phyloP scores from a whole-genome alignment of 306 rosid genomes.

The Lithocarpus polystachyus region DNA sequence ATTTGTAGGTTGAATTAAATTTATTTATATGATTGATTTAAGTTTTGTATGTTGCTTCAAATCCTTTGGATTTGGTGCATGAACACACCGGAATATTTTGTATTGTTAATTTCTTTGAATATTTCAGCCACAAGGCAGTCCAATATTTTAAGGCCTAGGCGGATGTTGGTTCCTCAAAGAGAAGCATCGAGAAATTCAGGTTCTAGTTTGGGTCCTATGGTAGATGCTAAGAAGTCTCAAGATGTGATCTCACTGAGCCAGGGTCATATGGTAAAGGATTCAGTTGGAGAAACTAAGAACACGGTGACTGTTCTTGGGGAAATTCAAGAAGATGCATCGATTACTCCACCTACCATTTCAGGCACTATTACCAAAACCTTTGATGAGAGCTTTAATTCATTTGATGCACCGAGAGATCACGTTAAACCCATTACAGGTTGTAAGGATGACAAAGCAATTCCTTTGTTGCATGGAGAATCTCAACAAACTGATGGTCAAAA shows the following conservation, averaged over 20 bases:
- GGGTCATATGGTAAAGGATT: conserved; percentile 33
- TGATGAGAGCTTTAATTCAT: conserved; percentile 35
- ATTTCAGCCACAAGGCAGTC: conserved; percentile 49
- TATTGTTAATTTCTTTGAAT: neutral
- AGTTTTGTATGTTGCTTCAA: neutral
- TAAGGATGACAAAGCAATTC: conserved; percentile 20
- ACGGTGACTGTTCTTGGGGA: conserved; percentile 27
- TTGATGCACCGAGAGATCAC: conserved; percentile 35
- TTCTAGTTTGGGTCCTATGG: conserved; percentile 19
- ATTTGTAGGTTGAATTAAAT: neutral
- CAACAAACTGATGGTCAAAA: conserved; percentile 47
- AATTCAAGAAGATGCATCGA: conserved; percentile 43
- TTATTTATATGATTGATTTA: neutral
- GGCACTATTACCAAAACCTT: conserved; percentile 37
- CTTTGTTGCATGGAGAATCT: conserved; percentile 38
- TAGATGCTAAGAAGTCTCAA: conserved; percentile 20
- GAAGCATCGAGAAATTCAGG: conserved; percentile 25
- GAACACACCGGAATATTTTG: neutral
- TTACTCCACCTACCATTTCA: conserved; percentile 47
- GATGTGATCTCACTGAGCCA: conserved; percentile 25
- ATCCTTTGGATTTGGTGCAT: neutral
- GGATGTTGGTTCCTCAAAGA: conserved; percentile 48
- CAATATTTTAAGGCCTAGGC: conserved; percentile 58
- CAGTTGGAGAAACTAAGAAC: conserved; percentile 29
- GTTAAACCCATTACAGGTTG: conserved; percentile 20